Conservation (phyloP, 805 yeast genomes). For the Nakazawaea sp. region DNA sequence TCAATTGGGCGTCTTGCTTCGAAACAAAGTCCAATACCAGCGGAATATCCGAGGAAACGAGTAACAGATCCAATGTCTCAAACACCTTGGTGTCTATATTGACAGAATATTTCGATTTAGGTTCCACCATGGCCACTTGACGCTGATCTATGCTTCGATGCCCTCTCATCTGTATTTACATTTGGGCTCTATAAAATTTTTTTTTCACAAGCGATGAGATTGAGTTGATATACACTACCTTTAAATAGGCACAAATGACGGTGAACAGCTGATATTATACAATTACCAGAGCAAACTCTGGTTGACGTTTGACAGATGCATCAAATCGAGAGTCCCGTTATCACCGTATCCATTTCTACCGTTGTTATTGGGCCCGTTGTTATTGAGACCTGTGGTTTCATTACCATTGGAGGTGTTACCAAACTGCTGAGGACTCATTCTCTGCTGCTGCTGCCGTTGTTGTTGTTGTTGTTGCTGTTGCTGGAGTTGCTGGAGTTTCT, state of each 20-base stretch:
- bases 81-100: not conserved
- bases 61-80: not conserved
- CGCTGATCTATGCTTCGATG: too few relatives aligned
- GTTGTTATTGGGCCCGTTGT: not conserved
- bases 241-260: too few relatives aligned
- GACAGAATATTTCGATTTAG: not conserved
- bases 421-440: slow-evolving; percentile 27
- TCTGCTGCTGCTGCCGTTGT: slow-evolving; percentile 15
- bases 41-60: not conserved
- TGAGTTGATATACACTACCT: too few relatives aligned
- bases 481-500: slow-evolving; percentile 20
- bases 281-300: too few relatives aligned
- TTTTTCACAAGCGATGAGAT: too few relatives aligned
- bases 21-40: not conserved
- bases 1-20: slow-evolving; percentile 1
- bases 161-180: too few relatives aligned
- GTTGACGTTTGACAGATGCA: too few relatives aligned
- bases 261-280: too few relatives aligned
- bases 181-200: too few relatives aligned
- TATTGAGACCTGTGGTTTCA: not conserved
- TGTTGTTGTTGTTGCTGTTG: slow-evolving; percentile 17
- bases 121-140: not conserved
- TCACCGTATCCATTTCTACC: too few relatives aligned
- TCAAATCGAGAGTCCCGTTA: too few relatives aligned
- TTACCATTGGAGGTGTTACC: not conserved